Percentiles rank a stretch among this genome's conserved stretches.
phyloP scores from a whole-genome alignment of 2,329 filamentous ascomycete genomes.

The Fonsecaea pedrosoi region DNA sequence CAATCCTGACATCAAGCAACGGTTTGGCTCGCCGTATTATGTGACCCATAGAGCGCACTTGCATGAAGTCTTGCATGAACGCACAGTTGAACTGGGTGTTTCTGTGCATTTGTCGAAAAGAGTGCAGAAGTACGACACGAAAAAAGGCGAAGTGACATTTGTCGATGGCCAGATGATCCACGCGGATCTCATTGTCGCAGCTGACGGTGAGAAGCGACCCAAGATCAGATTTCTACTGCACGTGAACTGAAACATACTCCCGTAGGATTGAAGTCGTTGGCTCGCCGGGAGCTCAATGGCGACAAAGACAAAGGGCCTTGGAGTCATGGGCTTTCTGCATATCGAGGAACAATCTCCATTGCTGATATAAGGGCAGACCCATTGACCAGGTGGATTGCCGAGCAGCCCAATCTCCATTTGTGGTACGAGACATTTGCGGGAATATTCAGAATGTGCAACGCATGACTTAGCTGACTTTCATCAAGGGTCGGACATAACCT shows the following conservation, averaged over 20 bases:
- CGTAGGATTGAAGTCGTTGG: conserved; percentile 4
- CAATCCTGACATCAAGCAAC: conserved; percentile 4
- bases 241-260: neutral
- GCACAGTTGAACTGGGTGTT: conserved; percentile 18
- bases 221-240: neutral
- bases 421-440: neutral
- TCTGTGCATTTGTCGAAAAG: conserved; percentile 7
- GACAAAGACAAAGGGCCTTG: conserved; percentile 1
- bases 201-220: conserved; percentile 30
- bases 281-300: neutral
- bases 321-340: conserved; percentile 12
- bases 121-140: conserved; percentile 11
- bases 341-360: conserved; percentile 9
- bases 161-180: conserved; percentile 28
- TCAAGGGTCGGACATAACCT: conserved; percentile 11
- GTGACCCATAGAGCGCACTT: conserved; percentile 22
- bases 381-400: neutral
- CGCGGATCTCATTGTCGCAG: conserved; percentile 37
- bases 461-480: neutral
- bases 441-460: neutral
- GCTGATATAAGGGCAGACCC: conserved; percentile 1
- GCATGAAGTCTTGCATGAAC: conserved; percentile 19
- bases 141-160: conserved; percentile 26
- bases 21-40: conserved; percentile 21
- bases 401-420: conserved; percentile 1